phyloP scores from a whole-genome alignment of 139 green algal species.

The Closterium sp. region DNA sequence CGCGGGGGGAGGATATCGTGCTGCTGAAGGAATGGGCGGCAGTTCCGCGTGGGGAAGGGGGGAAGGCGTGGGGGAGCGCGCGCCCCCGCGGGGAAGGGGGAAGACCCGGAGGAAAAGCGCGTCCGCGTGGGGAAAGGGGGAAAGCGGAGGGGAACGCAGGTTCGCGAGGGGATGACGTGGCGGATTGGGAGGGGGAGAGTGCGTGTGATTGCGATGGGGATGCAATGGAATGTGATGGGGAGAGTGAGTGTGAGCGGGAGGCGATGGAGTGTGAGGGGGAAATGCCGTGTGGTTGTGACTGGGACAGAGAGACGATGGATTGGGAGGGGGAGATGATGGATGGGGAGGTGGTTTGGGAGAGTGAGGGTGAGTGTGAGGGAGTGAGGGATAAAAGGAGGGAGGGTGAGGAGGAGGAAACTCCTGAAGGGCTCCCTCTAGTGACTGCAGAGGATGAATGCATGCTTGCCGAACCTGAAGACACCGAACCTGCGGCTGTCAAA shows the following conservation, averaged over 20 bases:
- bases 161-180: not conserved
- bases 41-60: not conserved
- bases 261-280: too few species aligned
- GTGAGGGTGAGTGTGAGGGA: not conserved
- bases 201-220: not conserved
- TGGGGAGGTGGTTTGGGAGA: not conserved
- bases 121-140: not conserved
- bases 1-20: too few species aligned
- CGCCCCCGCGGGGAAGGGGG: not conserved
- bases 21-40: too few species aligned
- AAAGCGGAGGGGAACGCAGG: not conserved
- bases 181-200: not conserved
- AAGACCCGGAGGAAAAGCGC: not conserved
- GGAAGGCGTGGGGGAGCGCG: not conserved
- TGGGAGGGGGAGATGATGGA: not conserved
- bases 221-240: not conserved
- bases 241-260: not conserved
- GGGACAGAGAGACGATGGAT: not conserved
- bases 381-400: too few species aligned
- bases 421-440: too few species aligned
- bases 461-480: not conserved
- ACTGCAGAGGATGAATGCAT: too few species aligned
- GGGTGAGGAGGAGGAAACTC: too few species aligned
- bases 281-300: not conserved
- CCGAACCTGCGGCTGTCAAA: too few species aligned